Evolutionary conservation across 345 rosid genomes (phyloP), one percentile per base, ranked within the genome.

Genomic region (Microthlaspi erraticum): DNA sequence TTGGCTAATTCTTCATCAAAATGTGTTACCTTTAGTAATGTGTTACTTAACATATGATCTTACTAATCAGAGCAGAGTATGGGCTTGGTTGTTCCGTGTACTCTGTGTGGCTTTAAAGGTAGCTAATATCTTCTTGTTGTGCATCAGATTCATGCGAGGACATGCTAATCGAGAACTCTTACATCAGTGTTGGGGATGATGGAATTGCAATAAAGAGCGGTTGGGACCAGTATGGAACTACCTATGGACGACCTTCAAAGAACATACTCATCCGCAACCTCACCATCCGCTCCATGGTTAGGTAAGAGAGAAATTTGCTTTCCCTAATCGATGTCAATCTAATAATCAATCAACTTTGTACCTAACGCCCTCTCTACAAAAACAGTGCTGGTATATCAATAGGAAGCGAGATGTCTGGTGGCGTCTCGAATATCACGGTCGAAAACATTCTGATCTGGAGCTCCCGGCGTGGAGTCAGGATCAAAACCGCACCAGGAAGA

Each of bases 381-480:
- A 46, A 81, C 97, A 94, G 97, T 70, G 99, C 99, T 19, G 99
- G 99, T 14, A 49, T 94, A 66, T 94, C 97, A 29, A 94, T 91
- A 52, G 99, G 97, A 78, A 94, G 99, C 56, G 99, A 94, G 87
- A 94, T 94, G 97, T 94, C 97, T 16, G 99, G 99, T 46, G 99
- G 99, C 19, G 96, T 94, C 54, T 89, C 91, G 23, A 88, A 91
- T 51, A 83, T 94, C 57, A 94, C 90, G 0, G 82, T 94, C 34
- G 93, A 94, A 72, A 94, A 91, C 74, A 37, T 94, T 75, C 82
- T 84, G 9, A 87, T 93, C 0, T 91, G 98, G 98, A 86, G 83
- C 79, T 93, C 98, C 3, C 71, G 98, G 61, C 97, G 97, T 37
- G 98, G 88, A 1, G 93, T 93, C 66, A 84, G 98, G 75, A 93